Conservation (phyloP, 768 basidiomycete species). For the Collybia sp. region DNA sequence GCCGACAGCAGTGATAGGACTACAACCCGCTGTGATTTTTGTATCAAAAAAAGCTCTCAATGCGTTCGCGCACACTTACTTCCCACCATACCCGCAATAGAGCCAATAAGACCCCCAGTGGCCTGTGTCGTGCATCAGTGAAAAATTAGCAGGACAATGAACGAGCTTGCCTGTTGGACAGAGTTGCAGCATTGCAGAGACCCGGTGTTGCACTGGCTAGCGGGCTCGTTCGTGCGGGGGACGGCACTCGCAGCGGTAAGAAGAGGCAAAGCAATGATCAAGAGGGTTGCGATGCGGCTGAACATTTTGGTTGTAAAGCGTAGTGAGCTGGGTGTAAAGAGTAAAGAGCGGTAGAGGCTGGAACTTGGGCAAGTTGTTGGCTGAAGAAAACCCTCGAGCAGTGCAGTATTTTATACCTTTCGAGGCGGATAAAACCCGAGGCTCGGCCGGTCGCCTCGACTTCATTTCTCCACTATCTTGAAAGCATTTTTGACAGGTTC, state of each 20-base stretch:
- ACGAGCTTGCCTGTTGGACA: conserved; percentile 5
- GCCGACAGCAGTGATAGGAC: too few relatives aligned
- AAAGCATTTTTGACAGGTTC: too few relatives aligned
- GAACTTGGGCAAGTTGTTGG: neutral
- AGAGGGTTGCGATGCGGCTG: conserved; percentile 5
- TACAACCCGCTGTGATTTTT: neutral
- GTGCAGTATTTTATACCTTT: neutral
- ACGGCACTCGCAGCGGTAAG: conserved; percentile 8
- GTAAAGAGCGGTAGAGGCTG: neutral
- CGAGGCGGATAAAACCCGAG: too few relatives aligned
- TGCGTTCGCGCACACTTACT: neutral
- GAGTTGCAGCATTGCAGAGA: conserved; percentile 13
- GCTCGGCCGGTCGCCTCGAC: too few relatives aligned
- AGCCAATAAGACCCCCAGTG: conserved; percentile 2
- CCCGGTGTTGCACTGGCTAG: conserved; percentile 13
- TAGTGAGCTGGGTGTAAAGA: conserved; percentile 2
- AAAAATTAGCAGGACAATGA: too few relatives aligned
- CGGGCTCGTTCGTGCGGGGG: conserved; percentile 2
- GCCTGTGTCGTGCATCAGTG: too few relatives aligned
- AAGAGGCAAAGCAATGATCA: conserved; percentile 3
- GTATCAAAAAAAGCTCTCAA: neutral
- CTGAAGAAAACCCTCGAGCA: neutral
- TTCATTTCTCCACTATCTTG: too few relatives aligned
- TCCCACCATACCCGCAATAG: conserved; percentile 8
- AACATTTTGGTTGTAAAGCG: conserved; percentile 6